Percentiles rank a stretch among this genome's conserved stretches.
Evolutionary conservation across 2,329 filamentous ascomycete genomes (phyloP).

Genomic region (Fusarium coffeatum): DNA sequence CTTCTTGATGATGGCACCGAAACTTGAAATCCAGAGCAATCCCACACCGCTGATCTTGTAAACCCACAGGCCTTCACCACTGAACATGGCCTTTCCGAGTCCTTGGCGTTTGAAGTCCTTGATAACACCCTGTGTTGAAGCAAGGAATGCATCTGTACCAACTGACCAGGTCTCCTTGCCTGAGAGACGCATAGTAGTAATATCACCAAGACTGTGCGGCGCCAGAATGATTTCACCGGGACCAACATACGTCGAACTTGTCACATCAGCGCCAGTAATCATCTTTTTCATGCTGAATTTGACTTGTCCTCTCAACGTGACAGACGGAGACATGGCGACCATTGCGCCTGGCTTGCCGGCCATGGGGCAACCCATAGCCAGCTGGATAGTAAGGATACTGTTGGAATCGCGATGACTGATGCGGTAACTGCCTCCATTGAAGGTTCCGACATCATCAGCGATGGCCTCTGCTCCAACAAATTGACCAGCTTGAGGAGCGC

Average conservation of each 20-base stretch:
- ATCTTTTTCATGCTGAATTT: slow-evolving; percentile 94
- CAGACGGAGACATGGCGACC: slow-evolving; percentile 93
- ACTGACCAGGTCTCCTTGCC: slow-evolving; percentile 84
- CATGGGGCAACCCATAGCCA: slow-evolving; percentile 89
- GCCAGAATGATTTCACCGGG: slow-evolving; percentile 91
- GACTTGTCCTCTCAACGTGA: slow-evolving; percentile 83
- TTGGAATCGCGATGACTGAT: slow-evolving; percentile 94
- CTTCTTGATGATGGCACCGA: slow-evolving; percentile 94
- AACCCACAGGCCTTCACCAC: slow-evolving; percentile 90
- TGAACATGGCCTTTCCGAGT: slow-evolving; percentile 91
- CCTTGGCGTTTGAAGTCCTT: slow-evolving; percentile 90
- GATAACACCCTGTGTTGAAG: slow-evolving; percentile 85
- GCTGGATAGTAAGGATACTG: slow-evolving; percentile 86
- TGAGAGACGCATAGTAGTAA: slow-evolving; percentile 80
- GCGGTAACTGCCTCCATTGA: slow-evolving; percentile 94
- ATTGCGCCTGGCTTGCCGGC: slow-evolving; percentile 85
- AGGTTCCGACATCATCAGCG: slow-evolving; percentile 90
- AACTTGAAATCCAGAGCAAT: slow-evolving; percentile 89
- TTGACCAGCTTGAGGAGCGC: slow-evolving; percentile 60
- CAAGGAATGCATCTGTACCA: slow-evolving; percentile 87
- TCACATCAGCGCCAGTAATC: slow-evolving; percentile 83
- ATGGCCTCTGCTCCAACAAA: slow-evolving; percentile 72
- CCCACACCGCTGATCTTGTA: slow-evolving; percentile 87
- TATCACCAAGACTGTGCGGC: slow-evolving; percentile 83
- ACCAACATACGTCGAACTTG: slow-evolving; percentile 83